Conservation (phyloP, 2,329 filamentous ascomycete genomes). For the Cladophialophora yegresii region DNA sequence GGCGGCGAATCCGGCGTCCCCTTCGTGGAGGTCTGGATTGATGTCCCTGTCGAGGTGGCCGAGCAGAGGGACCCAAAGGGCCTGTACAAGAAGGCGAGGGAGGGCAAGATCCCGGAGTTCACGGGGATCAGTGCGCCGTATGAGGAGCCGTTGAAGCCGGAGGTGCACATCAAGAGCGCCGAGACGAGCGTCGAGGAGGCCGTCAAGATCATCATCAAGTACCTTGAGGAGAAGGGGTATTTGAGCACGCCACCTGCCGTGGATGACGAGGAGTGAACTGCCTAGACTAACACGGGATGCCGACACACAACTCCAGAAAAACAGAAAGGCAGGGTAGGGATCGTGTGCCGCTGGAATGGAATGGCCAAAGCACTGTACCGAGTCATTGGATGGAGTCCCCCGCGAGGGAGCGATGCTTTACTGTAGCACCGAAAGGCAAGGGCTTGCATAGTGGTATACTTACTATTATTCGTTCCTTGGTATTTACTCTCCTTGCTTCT, state of each 20-base stretch:
- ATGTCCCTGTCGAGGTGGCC: slow-evolving; percentile 86
- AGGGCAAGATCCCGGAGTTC: slow-evolving; percentile 94
- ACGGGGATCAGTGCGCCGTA: slow-evolving; percentile 95
- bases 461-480: too few relatives aligned
- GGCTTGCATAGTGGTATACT: too few relatives aligned
- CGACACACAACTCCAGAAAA: neutral
- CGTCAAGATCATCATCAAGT: slow-evolving; percentile 79
- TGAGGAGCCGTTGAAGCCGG: slow-evolving; percentile 80
- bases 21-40: slow-evolving; percentile 92
- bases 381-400: too few relatives aligned
- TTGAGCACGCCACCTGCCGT: slow-evolving; percentile 41
- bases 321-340: neutral
- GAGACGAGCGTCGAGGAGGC: slow-evolving; percentile 84
- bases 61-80: slow-evolving; percentile 97
- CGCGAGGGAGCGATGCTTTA: too few relatives aligned
- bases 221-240: slow-evolving; percentile 70
- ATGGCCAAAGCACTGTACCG: too few relatives aligned
- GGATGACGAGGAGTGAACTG: slow-evolving; percentile 25
- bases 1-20: slow-evolving; percentile 67
- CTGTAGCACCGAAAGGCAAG: too few relatives aligned
- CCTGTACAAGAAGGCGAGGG: slow-evolving; percentile 92
- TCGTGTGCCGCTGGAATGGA: too few relatives aligned
- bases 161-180: slow-evolving; percentile 83
- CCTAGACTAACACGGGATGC: neutral
- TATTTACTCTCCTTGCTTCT: too few relatives aligned